phyloP scores from a whole-genome alignment of 768 basidiomycete genomes.

The Chalciporus sphaerocephalus region DNA sequence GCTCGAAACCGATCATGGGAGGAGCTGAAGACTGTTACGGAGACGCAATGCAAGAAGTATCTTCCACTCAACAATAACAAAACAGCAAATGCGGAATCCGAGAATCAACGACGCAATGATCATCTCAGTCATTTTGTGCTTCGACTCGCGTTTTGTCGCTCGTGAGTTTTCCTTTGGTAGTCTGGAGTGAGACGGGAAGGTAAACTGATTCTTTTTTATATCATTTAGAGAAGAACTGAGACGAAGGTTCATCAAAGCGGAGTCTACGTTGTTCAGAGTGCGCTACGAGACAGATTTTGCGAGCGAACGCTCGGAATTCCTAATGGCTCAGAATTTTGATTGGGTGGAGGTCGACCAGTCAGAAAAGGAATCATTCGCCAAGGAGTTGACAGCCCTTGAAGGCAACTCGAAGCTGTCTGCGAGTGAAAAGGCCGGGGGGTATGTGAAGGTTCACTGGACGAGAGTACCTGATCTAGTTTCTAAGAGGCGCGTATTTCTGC shows the following conservation, averaged over 20 bases:
- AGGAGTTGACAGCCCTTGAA: constrained; percentile 43
- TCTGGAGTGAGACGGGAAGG: background rate
- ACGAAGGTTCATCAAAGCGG: constrained; percentile 83
- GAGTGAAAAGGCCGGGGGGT: constrained; percentile 26
- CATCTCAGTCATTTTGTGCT: constrained; percentile 92
- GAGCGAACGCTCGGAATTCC: constrained; percentile 60
- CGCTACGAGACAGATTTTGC: constrained; percentile 66
- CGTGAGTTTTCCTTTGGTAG: constrained; percentile 52
- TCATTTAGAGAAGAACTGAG: constrained; percentile 78
- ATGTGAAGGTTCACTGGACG: constrained; percentile 95
- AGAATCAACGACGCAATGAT: constrained; percentile 73
- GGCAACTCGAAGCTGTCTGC: constrained; percentile 3
- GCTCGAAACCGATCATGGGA: constrained; percentile 80
- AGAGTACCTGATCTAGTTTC: constrained; percentile 90
- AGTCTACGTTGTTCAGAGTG: constrained; percentile 76
- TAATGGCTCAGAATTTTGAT: constrained; percentile 59
- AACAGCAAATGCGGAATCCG: constrained; percentile 43
- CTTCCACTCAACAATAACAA: constrained; percentile 62
- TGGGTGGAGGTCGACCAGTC: constrained; percentile 54
- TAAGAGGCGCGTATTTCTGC: constrained; percentile 71
- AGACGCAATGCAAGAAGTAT: constrained; percentile 65
- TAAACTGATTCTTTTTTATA: background rate
- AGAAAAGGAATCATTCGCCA: constrained; percentile 49
- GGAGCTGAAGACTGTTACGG: constrained; percentile 64
- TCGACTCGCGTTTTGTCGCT: constrained; percentile 90